Percentiles rank a stretch among this genome's conserved stretches.
These are phyloP conservation scores for Elaeis oleifera DNA, from an alignment of 202 grass and related monocot species.

Conservation along the genomic window DNA sequence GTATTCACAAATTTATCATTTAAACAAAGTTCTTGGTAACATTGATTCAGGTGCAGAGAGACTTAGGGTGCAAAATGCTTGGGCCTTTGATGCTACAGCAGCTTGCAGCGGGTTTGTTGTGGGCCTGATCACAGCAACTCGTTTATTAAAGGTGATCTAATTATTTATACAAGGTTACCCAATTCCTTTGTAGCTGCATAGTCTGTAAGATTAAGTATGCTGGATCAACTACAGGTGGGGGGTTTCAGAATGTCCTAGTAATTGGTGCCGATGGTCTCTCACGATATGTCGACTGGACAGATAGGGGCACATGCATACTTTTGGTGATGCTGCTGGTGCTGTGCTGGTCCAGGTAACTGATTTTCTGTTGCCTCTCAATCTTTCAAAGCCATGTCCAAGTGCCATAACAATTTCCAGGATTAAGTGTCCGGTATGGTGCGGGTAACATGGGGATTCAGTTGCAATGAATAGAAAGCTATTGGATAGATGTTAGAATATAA, in stretches of 20 bases:
- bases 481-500: no score
- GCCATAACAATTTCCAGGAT: no score
- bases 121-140: constrained; percentile 77
- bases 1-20: neutral
- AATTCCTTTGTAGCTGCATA: no score
- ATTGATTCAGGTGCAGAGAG: constrained; percentile 51
- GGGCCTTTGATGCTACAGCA: constrained; percentile 84
- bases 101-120: constrained; percentile 91
- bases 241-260: constrained; percentile 58
- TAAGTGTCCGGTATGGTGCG: no score
- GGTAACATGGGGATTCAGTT: no score
- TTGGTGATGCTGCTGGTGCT: constrained; percentile 95
- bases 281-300: constrained; percentile 81
- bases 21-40: neutral
- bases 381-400: no score
- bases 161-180: neutral
- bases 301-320: constrained; percentile 97
- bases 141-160: constrained; percentile 68
- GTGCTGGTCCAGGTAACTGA: constrained; percentile 71
- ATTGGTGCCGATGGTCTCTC: constrained; percentile 98
- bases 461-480: no score
- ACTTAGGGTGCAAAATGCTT: constrained; percentile 82
- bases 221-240: constrained; percentile 43
- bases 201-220: neutral
- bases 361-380: no score